Evolutionary conservation across 2,329 filamentous ascomycete genomes (phyloP), one percentile per base, ranked within the genome.

Genomic region (Neofusicoccum sp.): DNA sequence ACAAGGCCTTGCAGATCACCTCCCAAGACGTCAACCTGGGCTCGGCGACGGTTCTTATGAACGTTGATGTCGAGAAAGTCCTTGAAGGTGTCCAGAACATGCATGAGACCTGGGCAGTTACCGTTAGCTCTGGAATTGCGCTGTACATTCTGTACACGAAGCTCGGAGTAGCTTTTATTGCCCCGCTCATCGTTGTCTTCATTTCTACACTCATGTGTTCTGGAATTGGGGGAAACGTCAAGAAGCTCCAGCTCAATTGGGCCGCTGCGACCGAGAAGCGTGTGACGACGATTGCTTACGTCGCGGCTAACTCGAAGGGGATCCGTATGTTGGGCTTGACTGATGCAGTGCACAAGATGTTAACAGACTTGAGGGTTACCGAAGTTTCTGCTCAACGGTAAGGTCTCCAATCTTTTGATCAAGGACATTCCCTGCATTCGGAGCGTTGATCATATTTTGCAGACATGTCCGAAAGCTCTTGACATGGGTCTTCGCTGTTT

Each of bases 1-100:
- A 71, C 12, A 66, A 68, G 36, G 67, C 70, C 3, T 50, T 73
- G 4, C 61, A 66, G 6, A 66, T 66, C 14, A 31, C 64, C 39
- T 66, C 70, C 1, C 66, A 64, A 34, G 64, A 67, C 12, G 61
- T 68, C 16, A 62, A 67, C 34, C 31, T 69, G 3, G 64, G 65
- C 41, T 67, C 67, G 4, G 69, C 71, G 7, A 67, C 70, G 5
- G 70, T 71, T 22, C 66, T 72, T 3, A 72, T 73, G 71, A 73
- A 71, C 29, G 70, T 71, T 4, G 71, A 73, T 56, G 70, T 73
- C 12, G 71, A 73, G 47, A 72, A 70, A 45, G 44, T 70, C n/a
- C 45, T 71, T 3, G 52, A 56, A n/a, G 70, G 67, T 7, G 48
- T 67, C 9, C 61, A 64, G 28, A 39, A 62, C 22, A 63, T 71